A percentile compares a stretch with the other conserved stretches of the same genome.
Conservation (phyloP, 2,329 filamentous ascomycete genomes). For the Orbilia brochopaga region DNA sequence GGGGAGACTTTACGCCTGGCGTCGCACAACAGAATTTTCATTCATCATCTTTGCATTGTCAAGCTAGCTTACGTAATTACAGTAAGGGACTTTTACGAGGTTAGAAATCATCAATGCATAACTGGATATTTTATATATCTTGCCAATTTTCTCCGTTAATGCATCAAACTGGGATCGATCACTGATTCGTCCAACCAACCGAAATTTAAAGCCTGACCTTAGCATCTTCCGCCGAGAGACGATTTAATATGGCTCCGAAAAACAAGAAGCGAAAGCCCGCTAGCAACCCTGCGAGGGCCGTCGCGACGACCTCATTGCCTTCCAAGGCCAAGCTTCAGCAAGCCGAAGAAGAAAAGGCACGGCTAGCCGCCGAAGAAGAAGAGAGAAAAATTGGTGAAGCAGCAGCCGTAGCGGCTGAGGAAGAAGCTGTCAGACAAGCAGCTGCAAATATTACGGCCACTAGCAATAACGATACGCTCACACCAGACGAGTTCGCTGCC, state of each 20-base stretch:
- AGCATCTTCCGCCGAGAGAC: no score
- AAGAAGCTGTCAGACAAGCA: conserved; percentile 17
- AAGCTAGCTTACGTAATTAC: not conserved
- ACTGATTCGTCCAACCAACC: no score
- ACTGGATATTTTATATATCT: no score
- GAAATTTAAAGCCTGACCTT: no score
- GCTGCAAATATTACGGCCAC: conserved; percentile 11
- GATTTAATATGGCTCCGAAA: conserved; percentile 34
- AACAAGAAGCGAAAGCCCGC: conserved; percentile 93
- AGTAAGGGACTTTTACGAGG: no score
- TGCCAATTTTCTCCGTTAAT: no score
- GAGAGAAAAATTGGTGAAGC: conserved; percentile 54
- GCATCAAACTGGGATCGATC: no score
- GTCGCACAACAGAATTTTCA: conserved; percentile 1
- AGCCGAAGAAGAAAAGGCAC: conserved; percentile 41
- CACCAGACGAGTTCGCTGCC: conserved; percentile 85
- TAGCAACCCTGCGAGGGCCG: conserved; percentile 85
- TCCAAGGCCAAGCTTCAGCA: conserved; percentile 70
- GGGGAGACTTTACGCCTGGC: not conserved
- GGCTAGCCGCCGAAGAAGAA: conserved; percentile 44
- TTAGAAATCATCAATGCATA: no score
- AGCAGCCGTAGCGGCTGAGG: conserved; percentile 50
- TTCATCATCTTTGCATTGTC: not conserved
- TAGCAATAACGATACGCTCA: conserved; percentile 60
- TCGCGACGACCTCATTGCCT: conserved; percentile 89